These are phyloP conservation scores for Aspergillus avenaceus DNA, from an alignment of 495 filamentous ascomycete genomes.

Conservation along the genomic window DNA sequence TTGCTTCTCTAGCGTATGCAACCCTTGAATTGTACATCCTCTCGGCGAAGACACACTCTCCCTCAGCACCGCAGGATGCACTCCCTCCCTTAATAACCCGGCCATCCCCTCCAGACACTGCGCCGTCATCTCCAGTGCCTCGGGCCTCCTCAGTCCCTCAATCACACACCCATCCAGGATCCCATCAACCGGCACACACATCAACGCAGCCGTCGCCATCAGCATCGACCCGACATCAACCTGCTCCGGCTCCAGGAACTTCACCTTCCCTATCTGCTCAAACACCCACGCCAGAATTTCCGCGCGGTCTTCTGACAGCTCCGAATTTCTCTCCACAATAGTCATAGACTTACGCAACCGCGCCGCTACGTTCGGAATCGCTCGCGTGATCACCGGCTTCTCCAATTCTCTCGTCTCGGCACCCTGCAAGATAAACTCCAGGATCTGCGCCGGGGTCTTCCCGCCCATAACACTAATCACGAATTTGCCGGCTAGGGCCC, in stretches of 20 bases:
- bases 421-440: slow-evolving; percentile 50
- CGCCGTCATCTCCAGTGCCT: slow-evolving; percentile 32
- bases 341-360: slow-evolving; percentile 33
- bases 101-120: slow-evolving; percentile 30
- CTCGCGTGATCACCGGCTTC: slow-evolving; percentile 25
- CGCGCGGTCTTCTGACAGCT: slow-evolving; percentile 7
- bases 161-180: slow-evolving; percentile 37
- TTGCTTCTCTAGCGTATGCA: slow-evolving; percentile 29
- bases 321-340: slow-evolving; percentile 20
- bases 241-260: slow-evolving; percentile 21
- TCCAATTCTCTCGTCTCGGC: not conserved
- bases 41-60: slow-evolving; percentile 36
- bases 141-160: slow-evolving; percentile 28
- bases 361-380: slow-evolving; percentile 34
- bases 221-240: slow-evolving; percentile 31
- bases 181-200: slow-evolving; percentile 34
- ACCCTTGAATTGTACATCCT: slow-evolving; percentile 33
- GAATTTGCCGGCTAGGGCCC: slow-evolving; percentile 63
- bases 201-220: slow-evolving; percentile 27
- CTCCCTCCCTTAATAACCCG: slow-evolving; percentile 26
- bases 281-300: slow-evolving; percentile 21
- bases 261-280: slow-evolving; percentile 28
- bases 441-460: slow-evolving; percentile 63
- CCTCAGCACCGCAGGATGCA: slow-evolving; percentile 27
- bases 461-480: slow-evolving; percentile 83